phyloP scores from a whole-genome alignment of 2,329 filamentous ascomycete species.

The Ceratocystis harringtonii region DNA sequence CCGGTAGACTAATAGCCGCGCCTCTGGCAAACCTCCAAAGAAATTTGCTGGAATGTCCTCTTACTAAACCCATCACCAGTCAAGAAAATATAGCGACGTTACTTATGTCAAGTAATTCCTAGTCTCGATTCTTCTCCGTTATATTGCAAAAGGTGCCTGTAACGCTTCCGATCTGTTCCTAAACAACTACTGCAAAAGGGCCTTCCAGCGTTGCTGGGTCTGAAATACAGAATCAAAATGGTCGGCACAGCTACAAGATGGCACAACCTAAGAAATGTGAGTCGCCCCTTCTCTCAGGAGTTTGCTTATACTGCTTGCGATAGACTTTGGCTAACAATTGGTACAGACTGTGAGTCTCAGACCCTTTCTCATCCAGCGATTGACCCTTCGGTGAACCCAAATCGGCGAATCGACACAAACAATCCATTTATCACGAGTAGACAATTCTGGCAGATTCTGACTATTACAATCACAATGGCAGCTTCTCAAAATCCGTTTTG shows the following conservation, averaged over 20 bases:
- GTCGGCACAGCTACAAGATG: constrained; percentile 38
- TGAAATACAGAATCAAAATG: constrained; percentile 27
- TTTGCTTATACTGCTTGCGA: background rate
- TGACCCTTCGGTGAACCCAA: background rate
- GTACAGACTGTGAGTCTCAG: background rate
- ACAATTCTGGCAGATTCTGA: background rate
- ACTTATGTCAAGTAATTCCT: background rate
- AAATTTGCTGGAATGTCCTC: constrained; percentile 10
- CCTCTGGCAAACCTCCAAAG: constrained; percentile 7
- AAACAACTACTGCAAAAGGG: background rate
- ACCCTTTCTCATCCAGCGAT: background rate
- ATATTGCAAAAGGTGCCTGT: background rate
- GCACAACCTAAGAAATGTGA: constrained; percentile 53
- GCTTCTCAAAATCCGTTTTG: constrained; percentile 62
- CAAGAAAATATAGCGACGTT: background rate
- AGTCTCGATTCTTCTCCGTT: background rate
- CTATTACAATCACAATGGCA: constrained; percentile 26
- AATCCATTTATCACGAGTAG: background rate
- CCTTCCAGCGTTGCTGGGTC: background rate
- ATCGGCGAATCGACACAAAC: background rate
- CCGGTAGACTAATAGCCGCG: constrained; percentile 1
- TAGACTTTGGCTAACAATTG: background rate
- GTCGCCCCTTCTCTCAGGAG: constrained; percentile 22
- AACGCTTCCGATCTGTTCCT: background rate
- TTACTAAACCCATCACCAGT: background rate